These are phyloP conservation scores for Gymnopilus dilepis DNA, from an alignment of 768 basidiomycete species.

Conservation along the genomic window DNA sequence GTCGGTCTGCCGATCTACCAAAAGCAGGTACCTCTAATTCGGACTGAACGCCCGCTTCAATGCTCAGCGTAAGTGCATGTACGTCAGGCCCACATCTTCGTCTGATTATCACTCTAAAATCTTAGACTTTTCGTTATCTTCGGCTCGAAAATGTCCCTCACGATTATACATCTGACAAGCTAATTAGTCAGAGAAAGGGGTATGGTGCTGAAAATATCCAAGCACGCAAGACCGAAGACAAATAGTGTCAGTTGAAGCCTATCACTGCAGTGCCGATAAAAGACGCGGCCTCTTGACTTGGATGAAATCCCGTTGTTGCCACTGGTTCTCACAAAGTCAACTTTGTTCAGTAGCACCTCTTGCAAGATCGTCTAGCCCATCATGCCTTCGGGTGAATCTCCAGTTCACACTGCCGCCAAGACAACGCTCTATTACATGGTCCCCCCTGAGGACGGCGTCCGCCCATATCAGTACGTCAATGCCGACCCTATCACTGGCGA, in stretches of 20 bases:
- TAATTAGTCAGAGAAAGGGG: not conserved
- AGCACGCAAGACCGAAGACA: slow-evolving; percentile 7
- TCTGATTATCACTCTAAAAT: not conserved
- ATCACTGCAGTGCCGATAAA: not conserved
- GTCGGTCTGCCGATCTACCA: too few relatives aligned
- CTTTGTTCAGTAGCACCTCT: too few relatives aligned
- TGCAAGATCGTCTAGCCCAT: too few relatives aligned
- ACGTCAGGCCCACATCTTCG: not conserved
- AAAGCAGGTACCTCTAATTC: too few relatives aligned
- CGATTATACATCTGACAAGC: not conserved
- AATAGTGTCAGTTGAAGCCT: not conserved
- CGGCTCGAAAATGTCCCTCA: not conserved
- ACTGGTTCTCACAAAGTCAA: too few relatives aligned
- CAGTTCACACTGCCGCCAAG: slow-evolving; percentile 23
- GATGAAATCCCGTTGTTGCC: too few relatives aligned
- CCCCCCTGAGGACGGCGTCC: slow-evolving; percentile 45
- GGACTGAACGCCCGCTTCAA: too few relatives aligned
- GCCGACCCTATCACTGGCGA: slow-evolving; percentile 38
- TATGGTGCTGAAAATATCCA: not conserved
- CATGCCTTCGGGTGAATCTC: slow-evolving; percentile 2
- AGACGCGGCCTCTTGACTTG: too few relatives aligned
- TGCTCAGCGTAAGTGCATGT: too few relatives aligned
- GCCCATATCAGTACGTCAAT: slow-evolving; percentile 44
- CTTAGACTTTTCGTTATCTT: not conserved
- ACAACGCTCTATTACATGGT: slow-evolving; percentile 43